Evolutionary conservation across 2,329 filamentous ascomycete genomes (phyloP).

Genomic region (Fusarium continuum): DNA sequence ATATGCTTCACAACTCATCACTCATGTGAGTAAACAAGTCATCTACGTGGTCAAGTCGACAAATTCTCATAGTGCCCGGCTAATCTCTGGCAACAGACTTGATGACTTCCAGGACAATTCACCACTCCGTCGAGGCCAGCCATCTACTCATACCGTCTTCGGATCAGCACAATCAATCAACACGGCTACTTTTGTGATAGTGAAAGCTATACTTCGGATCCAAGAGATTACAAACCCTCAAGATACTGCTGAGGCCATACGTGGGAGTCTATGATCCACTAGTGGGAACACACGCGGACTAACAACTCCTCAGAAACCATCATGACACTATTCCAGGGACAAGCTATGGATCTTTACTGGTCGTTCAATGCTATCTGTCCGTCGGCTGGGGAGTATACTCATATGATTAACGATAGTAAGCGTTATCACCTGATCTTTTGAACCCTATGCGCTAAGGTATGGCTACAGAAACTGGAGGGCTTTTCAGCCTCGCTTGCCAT

Average conservation of each 20-base stretch:
- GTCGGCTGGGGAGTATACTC: not conserved
- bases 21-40: not conserved
- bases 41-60: too few species aligned
- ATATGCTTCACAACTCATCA: conserved; percentile 3
- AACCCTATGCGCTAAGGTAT: not conserved
- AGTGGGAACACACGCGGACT: too few species aligned
- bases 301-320: too few species aligned
- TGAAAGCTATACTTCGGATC: not conserved
- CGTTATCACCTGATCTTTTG: too few species aligned
- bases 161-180: conserved; percentile 12
- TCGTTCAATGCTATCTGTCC: not conserved
- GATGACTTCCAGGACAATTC: conserved; percentile 15
- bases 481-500: not conserved
- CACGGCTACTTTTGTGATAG: not conserved
- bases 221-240: not conserved
- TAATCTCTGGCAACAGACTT: too few species aligned
- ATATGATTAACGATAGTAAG: conserved; percentile 6
- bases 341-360: conserved; percentile 7
- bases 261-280: too few species aligned
- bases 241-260: too few species aligned
- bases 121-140: conserved; percentile 2
- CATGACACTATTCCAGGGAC: not conserved
- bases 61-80: too few species aligned
- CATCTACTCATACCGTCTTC: conserved; percentile 3
- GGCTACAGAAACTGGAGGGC: not conserved